These are phyloP conservation scores for Solanum hybrid DNA, from an alignment of 305 asterid genomes.

Conservation along the genomic window DNA sequence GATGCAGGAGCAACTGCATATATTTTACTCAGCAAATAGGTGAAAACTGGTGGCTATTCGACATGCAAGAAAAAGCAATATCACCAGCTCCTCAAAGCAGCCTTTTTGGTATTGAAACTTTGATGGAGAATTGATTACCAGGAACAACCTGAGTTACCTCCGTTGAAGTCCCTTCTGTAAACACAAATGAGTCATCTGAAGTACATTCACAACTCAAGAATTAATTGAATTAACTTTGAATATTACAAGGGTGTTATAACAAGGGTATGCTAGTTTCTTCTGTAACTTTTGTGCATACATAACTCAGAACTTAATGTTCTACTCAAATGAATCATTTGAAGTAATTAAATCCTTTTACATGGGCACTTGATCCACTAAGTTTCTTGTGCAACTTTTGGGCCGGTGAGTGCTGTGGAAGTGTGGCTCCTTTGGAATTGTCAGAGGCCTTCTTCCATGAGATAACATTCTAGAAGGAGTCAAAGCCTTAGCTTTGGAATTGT, in stretches of 20 bases:
- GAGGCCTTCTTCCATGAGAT: constrained; percentile 21
- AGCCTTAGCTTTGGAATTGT: constrained; percentile 4
- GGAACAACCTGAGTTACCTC: background rate
- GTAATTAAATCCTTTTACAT: background rate
- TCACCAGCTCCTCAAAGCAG: background rate
- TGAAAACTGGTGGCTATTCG: constrained; percentile 26
- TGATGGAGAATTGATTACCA: background rate
- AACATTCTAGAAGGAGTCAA: background rate
- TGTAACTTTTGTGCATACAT: constrained; percentile 31
- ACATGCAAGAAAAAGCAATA: constrained; percentile 14
- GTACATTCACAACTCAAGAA: background rate
- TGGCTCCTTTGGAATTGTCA: constrained; percentile 38
- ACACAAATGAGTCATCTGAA: background rate
- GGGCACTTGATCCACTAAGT: constrained; percentile 3
- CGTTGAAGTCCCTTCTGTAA: background rate
- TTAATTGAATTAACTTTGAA: background rate
- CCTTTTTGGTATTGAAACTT: background rate
- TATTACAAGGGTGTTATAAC: background rate
- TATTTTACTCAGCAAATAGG: constrained; percentile 21
- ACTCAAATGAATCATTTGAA: constrained; percentile 8
- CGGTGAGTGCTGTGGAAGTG: constrained; percentile 32
- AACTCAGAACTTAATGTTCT: background rate
- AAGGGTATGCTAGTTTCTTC: constrained; percentile 18
- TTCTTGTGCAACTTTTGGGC: constrained; percentile 39
- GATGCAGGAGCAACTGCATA: constrained; percentile 25